Evolutionary conservation across 164 flowering plant species (phyloP), one percentile per base, ranked within the genome.

Genomic region (Brasenia schreberi): DNA sequence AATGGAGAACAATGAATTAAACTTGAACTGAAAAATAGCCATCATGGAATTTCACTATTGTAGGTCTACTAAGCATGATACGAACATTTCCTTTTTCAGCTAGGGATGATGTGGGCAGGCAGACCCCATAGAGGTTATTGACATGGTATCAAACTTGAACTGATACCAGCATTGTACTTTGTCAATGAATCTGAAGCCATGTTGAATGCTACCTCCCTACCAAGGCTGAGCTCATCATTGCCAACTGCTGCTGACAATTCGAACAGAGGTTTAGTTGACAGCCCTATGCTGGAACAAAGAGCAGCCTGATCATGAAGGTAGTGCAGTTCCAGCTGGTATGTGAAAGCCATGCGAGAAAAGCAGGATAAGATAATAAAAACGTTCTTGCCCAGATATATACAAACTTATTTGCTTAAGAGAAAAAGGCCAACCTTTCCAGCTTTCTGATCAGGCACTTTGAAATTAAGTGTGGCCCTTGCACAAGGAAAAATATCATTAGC

Each of bases 191-290:
- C 77, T 49, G 88, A 76, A 59, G 86, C 81, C 67, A 90, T 80
- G 66, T 90, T 85, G 77, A 90, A 85, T 52, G 80, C 89, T 72
- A 83, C 67, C 77, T 87, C 93, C 52, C 84, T 87, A 73, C 96
- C 96, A 70, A 86, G 67, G 71, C 77, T 66, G 19, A 84, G 45
- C 64, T 80, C 81, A 52, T 75, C 75, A 78, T 66, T 78, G 62
- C 93, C 96, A 67, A 84, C 65, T 62, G 86, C 74, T 7, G 87
- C 85, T 52, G 86, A 72, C 43, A 86, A 68, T 67, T 90, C 88
- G 71, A 90, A 65, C 64, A 75, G 73, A 45, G 92, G 92, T 56
- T 70, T 76, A 43, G 92, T 84, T 67, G 81, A 83, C 81, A 90
- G 74, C 58, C 92, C 87, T 77, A 90, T 82, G 71, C 92, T 83